A percentile compares a stretch with the other conserved stretches of the same genome.
Conservation (phyloP, 371 early-diverging fungal species). For the Blakeslea trispora region DNA sequence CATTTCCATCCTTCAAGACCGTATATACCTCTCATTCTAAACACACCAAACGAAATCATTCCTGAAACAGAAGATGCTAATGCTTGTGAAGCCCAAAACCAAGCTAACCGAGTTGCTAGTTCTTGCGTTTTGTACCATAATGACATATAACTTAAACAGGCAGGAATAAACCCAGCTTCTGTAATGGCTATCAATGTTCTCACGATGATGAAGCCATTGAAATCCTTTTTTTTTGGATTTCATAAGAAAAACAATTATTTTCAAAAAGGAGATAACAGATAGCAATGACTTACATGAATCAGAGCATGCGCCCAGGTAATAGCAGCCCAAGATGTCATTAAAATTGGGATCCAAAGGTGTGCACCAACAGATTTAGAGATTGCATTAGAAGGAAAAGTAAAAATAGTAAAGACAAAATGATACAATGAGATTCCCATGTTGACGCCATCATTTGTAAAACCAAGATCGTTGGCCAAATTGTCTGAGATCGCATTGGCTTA, state of each 20-base stretch:
- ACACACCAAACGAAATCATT: conserved; percentile 59
- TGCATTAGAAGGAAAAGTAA: conserved; percentile 49
- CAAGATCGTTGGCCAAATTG: conserved; percentile 35
- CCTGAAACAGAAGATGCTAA: conserved; percentile 65
- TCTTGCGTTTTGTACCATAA: conserved; percentile 62
- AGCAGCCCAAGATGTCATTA: conserved; percentile 65
- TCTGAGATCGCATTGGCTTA: conserved; percentile 51
- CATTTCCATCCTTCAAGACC: conserved; percentile 63
- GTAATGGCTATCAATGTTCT: conserved; percentile 38
- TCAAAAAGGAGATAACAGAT: too few relatives aligned
- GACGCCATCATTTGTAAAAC: conserved; percentile 31
- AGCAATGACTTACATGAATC: conserved; percentile 20
- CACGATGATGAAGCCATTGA: conserved; percentile 29
- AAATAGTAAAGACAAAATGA: conserved; percentile 37
- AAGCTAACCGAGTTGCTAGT: conserved; percentile 56
- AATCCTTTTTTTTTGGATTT: conserved; percentile 24
- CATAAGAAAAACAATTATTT: background rate
- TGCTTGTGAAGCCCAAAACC: conserved; percentile 61
- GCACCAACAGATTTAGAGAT: conserved; percentile 57
- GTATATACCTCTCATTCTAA: conserved; percentile 53
- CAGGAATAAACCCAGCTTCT: conserved; percentile 65
- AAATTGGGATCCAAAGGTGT: conserved; percentile 59
- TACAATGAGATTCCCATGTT: conserved; percentile 37
- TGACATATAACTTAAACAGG: conserved; percentile 57
- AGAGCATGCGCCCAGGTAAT: conserved; percentile 49